These are phyloP conservation scores for Globisporangium middletonii DNA, from an alignment of 352 stramenopile species.

Conservation along the genomic window DNA sequence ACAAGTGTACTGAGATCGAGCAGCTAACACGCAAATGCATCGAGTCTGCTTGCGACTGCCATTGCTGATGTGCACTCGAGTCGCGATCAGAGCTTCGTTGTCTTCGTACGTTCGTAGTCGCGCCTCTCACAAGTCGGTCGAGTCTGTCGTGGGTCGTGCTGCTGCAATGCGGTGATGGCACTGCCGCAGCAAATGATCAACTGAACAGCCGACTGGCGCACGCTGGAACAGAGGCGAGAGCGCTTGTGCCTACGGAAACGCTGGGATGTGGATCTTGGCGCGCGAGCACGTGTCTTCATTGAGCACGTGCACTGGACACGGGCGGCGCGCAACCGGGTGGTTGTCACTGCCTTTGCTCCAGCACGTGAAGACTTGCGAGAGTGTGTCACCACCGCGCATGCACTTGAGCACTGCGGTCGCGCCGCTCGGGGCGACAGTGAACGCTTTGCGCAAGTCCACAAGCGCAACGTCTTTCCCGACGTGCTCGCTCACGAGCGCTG, in stretches of 20 bases:
- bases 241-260: constrained; percentile 21
- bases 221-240: background rate
- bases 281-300: constrained; percentile 66
- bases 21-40: no score
- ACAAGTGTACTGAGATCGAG: no score
- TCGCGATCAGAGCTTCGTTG: no score
- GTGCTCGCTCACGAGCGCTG: constrained; percentile 50
- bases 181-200: background rate
- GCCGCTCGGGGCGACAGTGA: constrained; percentile 7
- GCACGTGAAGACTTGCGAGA: constrained; percentile 82
- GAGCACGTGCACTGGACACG: constrained; percentile 58
- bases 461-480: constrained; percentile 44
- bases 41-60: no score
- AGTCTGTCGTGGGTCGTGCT: no score
- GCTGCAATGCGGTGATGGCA: no score
- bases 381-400: constrained; percentile 26
- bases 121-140: no score
- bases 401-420: constrained; percentile 24
- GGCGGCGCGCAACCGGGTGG: constrained; percentile 35
- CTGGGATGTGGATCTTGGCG: constrained; percentile 42
- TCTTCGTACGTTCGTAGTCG: no score
- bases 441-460: constrained; percentile 37
- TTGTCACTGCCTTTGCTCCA: constrained; percentile 62
- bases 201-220: background rate
- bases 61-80: no score